Conservation (phyloP, 2,329 filamentous ascomycete species). For the Colletotrichum scovillei region DNA sequence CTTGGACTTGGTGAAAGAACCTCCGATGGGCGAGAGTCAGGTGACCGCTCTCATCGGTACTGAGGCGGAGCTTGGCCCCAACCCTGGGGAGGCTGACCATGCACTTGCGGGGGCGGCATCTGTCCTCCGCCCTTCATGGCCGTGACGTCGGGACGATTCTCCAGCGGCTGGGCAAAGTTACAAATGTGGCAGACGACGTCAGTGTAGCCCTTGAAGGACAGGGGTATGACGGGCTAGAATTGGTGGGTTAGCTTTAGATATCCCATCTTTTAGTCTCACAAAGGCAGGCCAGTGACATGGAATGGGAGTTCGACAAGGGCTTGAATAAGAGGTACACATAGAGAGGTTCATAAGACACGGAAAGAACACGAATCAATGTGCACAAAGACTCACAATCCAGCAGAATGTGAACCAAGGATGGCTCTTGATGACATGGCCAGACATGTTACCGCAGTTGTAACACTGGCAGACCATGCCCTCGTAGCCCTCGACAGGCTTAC, state of each 20-base stretch:
- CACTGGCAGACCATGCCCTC: slow-evolving; percentile 72
- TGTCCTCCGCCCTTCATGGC: slow-evolving; percentile 58
- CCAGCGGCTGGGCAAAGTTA: slow-evolving; percentile 77
- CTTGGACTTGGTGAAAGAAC: background rate
- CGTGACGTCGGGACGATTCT: slow-evolving; percentile 66
- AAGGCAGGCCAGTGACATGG: too few relatives aligned
- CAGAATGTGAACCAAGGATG: slow-evolving; percentile 84
- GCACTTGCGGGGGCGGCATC: slow-evolving; percentile 45
- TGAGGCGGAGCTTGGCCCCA: slow-evolving; percentile 41
- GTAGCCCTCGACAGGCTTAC: slow-evolving; percentile 69
- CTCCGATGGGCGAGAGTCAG: background rate
- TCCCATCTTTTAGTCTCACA: background rate
- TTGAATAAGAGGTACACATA: background rate
- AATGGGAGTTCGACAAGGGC: background rate
- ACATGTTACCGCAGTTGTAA: slow-evolving; percentile 75
- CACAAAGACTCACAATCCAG: slow-evolving; percentile 67
- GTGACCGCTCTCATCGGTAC: slow-evolving; percentile 23
- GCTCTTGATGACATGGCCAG: slow-evolving; percentile 69
- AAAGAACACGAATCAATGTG: background rate
- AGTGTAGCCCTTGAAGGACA: slow-evolving; percentile 74
- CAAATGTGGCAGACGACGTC: slow-evolving; percentile 81
- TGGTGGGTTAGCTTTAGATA: slow-evolving; percentile 7
- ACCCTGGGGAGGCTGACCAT: slow-evolving; percentile 47
- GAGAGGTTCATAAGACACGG: background rate
- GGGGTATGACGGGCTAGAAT: slow-evolving; percentile 74